Evolutionary conservation across 176 grass and related monocot species (phyloP).

Genomic region (Stipa capillata): DNA sequence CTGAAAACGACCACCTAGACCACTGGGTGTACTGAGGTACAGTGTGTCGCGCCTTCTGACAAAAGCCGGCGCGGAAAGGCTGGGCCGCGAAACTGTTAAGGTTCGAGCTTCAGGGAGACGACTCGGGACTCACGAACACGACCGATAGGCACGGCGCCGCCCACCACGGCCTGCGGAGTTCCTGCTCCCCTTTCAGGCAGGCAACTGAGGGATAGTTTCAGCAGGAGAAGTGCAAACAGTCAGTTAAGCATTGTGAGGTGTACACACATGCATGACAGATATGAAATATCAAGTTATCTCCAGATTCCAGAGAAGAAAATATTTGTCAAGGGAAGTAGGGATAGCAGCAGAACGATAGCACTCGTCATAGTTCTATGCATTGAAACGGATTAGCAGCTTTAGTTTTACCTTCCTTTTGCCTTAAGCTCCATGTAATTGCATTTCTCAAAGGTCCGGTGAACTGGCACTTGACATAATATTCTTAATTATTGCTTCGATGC

Average conservation of each 20-base stretch:
- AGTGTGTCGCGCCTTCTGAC: neutral
- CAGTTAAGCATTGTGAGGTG: neutral
- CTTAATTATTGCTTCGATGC: neutral
- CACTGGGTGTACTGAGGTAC: neutral
- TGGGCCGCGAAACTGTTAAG: neutral
- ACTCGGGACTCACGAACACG: slow-evolving; percentile 65
- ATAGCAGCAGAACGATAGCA: neutral
- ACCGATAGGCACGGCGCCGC: slow-evolving; percentile 53
- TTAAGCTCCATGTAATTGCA: neutral
- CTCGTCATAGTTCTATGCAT: neutral
- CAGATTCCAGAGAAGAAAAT: neutral
- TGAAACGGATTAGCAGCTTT: neutral
- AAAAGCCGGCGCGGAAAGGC: neutral
- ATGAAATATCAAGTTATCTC: neutral
- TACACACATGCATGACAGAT: neutral
- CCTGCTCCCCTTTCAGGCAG: slow-evolving; percentile 89
- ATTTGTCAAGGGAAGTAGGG: neutral
- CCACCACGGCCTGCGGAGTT: slow-evolving; percentile 89
- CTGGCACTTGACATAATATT: neutral
- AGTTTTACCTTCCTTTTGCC: neutral
- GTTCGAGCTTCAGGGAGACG: slow-evolving; percentile 85
- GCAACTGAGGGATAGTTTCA: slow-evolving; percentile 42
- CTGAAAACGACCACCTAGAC: neutral
- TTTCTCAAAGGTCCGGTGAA: neutral
- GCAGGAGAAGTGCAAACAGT: neutral